Conservation (phyloP, 2,329 filamentous ascomycete genomes). For the Diaporthe sp. region DNA sequence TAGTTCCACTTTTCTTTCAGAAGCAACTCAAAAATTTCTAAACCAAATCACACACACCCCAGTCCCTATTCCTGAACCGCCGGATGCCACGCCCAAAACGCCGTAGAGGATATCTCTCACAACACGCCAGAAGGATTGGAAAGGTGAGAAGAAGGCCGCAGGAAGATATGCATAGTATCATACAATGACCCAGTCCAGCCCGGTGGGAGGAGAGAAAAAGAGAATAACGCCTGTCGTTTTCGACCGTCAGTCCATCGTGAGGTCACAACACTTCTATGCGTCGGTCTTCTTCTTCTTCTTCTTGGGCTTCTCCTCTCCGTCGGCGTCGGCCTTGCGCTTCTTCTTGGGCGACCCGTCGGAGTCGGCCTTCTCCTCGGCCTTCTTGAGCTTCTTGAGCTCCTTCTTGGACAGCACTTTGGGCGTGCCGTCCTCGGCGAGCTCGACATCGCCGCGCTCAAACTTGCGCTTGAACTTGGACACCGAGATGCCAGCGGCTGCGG, state of each 20-base stretch:
- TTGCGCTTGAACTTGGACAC: constrained; percentile 84
- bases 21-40: constrained; percentile 28
- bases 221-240: constrained; percentile 2
- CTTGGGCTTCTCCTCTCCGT: constrained; percentile 72
- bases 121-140: constrained; percentile 33
- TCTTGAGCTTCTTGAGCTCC: constrained; percentile 79
- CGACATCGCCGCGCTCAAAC: constrained; percentile 80
- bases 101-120: constrained; percentile 41
- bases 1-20: constrained; percentile 3
- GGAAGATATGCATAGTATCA: constrained; percentile 37
- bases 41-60: constrained; percentile 17
- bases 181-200: constrained; percentile 37
- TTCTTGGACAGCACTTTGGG: constrained; percentile 80
- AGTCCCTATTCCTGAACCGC: constrained; percentile 29
- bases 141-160: constrained; percentile 36
- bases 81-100: constrained; percentile 38
- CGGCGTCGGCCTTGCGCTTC: constrained; percentile 80
- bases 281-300: constrained; percentile 54
- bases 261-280: constrained; percentile 26
- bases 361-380: constrained; percentile 67
- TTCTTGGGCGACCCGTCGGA: constrained; percentile 64
- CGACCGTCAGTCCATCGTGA: neutral
- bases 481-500: constrained; percentile 76
- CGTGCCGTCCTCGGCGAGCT: constrained; percentile 73
- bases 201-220: neutral